Evolutionary conservation across 2,329 filamentous ascomycete genomes (phyloP), one percentile per base, ranked within the genome.

Genomic region (Podosphaera aphanis): DNA sequence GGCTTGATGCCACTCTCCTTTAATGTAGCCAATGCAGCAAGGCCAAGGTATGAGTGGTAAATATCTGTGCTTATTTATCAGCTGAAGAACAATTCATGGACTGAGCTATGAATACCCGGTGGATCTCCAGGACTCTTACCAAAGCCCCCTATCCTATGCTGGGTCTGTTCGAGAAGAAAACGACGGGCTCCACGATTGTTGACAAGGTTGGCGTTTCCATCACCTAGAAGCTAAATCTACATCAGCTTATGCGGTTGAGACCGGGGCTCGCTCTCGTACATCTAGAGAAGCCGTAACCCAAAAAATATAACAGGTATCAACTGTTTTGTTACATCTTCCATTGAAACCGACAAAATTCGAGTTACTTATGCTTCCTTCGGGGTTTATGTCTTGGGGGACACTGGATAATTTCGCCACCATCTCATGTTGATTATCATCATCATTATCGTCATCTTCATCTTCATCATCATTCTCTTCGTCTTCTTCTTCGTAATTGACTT

Each of bases 291-390:
- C 84, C 3, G 71, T 70, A 0, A 83, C 83, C 90, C 90, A 98
- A 68, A 88, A 98, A 19, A 76, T 79, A 61, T 98, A 98, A 63
- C 90, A 98, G 0, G 90, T 95, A 62, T 98, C 90, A 8, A 83
- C 81, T 42, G 78, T 70, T 61, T 98, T 98, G 64, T 93, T 94
- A 59, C 74, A 77, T 43, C 90, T 76, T 21, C 90, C 90, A 56
- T 92, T 93, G 63, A 92, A 85, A 8, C 86, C 90, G 1, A 83
- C 70, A 68, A 58, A 50, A 55, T 57, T 44, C 56, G 53, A 18
- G 48, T 58, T 43, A 42, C 29, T n/a, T 33, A 11, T 33, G 13
- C 29, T 33, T 33, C 13, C 13, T 33, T 33, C 29, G 41, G 47
- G 3, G 29, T 33, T n/a, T 1, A 55, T 46, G 19, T 39, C 46